Base-by-base conservation (phyloP, 495 filamentous ascomycete species). In the Lasiosphaeria miniovina region DNA sequence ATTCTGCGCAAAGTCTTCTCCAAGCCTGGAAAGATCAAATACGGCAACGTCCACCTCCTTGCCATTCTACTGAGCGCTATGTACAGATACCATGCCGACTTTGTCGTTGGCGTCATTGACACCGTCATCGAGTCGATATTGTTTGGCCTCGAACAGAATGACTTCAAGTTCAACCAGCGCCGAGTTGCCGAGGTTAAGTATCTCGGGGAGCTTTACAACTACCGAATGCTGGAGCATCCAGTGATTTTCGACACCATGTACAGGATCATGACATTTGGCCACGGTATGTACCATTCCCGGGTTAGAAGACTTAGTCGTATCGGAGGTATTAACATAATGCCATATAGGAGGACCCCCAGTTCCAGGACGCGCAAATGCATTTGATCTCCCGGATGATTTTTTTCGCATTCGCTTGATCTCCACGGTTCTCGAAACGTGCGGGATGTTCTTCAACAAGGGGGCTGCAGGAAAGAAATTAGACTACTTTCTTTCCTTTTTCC, bases 161-260 rank as follows among this genome's bases (percentile, higher is more conserved):
- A 98, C 71, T 99, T 98, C 84, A 91, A 93, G 69, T 95, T 90
- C 77, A 97, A 96, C 70, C 94, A 99, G 74, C 89, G 94, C 60
- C 89, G 94, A 34, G 85, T 98, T 57, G 92, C 94, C 4, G 93
- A 97, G 70, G 90, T 96, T 66, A 98, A 97, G 67, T 99, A 97
- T 67, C 80, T 99, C 12, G 93, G 89, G 12, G 94, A 99, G 78
- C 83, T 99, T 41, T 99, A 99, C 78, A 96, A 96, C 65, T 99
- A 98, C 74, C 88, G 94, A 57, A 91, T 97, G 87, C 84, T 99
- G 52, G 94, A 99, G 69, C 94, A 95, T 24, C 90, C 90, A 0
- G 88, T 98, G 11, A 89, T 99, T 38, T 98, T 99, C 65, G 93
- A 99, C 66, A 90, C 89, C 2, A 80, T 99, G 72, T 99, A 96